Conservation (phyloP, 805 yeast genomes). For the Starmerella apis region DNA sequence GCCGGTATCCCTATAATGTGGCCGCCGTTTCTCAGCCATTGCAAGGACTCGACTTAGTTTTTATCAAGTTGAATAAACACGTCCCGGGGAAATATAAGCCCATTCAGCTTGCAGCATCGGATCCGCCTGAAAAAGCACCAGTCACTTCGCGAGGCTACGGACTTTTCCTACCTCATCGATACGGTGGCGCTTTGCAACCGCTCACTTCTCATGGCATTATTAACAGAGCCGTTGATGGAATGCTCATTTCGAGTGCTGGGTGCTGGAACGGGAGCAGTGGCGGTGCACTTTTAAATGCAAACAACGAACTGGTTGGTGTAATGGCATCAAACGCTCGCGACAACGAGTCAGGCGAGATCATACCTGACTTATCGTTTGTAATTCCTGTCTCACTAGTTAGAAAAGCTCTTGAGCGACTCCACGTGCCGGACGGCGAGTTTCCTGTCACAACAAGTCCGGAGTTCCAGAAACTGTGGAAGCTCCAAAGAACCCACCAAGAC, state of each 20-base stretch:
- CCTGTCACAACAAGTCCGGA: constrained; percentile 5
- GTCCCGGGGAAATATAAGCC: constrained; percentile 17
- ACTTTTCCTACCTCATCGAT: constrained; percentile 27
- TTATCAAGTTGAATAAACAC: constrained; percentile 22
- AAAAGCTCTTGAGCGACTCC: constrained; percentile 17
- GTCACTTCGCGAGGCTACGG: constrained; percentile 32
- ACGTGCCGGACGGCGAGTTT: not conserved
- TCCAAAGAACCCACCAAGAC: constrained; percentile 17
- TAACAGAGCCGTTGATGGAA: constrained; percentile 13
- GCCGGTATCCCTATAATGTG: constrained; percentile 11
- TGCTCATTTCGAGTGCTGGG: constrained; percentile 30
- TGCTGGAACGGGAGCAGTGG: constrained; percentile 37
- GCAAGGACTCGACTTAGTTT: constrained; percentile 29
- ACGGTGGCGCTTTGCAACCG: constrained; percentile 25
- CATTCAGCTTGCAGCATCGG: constrained; percentile 16
- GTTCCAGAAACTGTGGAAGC: constrained; percentile 21
- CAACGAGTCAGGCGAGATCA: constrained; percentile 28
- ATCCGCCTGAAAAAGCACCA: constrained; percentile 19
- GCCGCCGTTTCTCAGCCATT: constrained; percentile 25
- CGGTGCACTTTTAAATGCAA: constrained; percentile 28
- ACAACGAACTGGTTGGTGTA: constrained; percentile 29
- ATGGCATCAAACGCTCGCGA: constrained; percentile 34
- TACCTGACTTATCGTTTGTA: constrained; percentile 32
- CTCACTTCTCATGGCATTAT: constrained; percentile 28
- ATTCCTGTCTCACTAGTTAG: constrained; percentile 28